phyloP scores from a whole-genome alignment of 345 rosid genomes.

The Adansonia digitata region DNA sequence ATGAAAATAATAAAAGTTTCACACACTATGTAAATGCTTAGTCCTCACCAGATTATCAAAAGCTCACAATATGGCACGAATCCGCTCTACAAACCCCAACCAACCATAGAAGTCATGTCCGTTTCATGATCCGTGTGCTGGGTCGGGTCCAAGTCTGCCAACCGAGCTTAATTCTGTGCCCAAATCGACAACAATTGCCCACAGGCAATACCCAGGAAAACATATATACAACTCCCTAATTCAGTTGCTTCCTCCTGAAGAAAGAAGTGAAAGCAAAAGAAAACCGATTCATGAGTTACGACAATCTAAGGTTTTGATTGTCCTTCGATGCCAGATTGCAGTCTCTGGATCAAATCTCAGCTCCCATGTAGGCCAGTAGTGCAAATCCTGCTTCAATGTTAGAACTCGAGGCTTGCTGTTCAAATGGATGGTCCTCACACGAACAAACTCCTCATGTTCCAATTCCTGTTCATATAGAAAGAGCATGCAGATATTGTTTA shows the following conservation, averaged over 20 bases:
- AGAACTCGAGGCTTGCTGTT: slow-evolving; percentile 87
- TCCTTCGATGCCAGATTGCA: slow-evolving; percentile 64
- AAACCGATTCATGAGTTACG: neutral
- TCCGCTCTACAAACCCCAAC: neutral
- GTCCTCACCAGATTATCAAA: neutral
- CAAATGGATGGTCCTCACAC: slow-evolving; percentile 74
- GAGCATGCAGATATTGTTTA: neutral
- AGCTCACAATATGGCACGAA: neutral
- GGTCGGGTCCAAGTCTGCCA: neutral
- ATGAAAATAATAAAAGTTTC: neutral
- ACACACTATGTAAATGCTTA: neutral
- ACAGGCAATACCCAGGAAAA: neutral
- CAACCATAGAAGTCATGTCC: neutral
- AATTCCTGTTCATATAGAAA: slow-evolving; percentile 48
- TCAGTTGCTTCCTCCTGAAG: neutral
- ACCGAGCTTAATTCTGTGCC: neutral
- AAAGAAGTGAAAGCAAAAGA: neutral
- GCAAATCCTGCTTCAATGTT: slow-evolving; percentile 89
- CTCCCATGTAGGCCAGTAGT: slow-evolving; percentile 97
- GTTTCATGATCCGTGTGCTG: neutral
- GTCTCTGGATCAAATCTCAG: slow-evolving; percentile 69
- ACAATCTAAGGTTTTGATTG: slow-evolving; percentile 50
- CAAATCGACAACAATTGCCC: neutral
- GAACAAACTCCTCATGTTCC: slow-evolving; percentile 79
- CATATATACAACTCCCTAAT: neutral